Evolutionary conservation across 257 asterid species (phyloP), one percentile per base, ranked within the genome.

Genomic region (Lantana camara): DNA sequence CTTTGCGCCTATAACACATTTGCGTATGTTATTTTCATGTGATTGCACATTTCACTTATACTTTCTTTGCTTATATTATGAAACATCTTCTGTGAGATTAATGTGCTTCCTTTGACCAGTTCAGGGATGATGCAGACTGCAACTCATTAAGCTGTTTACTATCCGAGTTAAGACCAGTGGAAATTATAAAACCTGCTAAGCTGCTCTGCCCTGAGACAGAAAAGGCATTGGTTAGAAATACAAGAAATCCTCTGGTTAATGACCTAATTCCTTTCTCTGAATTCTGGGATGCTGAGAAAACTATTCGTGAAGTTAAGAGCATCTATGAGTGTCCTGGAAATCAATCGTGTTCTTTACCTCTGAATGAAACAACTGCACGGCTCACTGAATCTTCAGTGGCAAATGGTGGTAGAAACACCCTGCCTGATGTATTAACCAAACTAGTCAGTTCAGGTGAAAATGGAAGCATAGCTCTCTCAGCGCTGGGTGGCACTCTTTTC

Each of bases 111-210:
- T 47, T 63, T 73, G 64, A 73, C 38, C 95, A 93, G 99, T 90
- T 93, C 79, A 79, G 73, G 75, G 99, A 93, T 71, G 97, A 93
- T 81, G 83, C 90, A 56, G 99, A 90, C 45, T 93, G 99, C 87
- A 85, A 88, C 74, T 67, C 87, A 47, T 80, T 93, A 74, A 75
- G 92, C 81, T 85, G 89, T 77, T 79, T 93, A 67, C 79, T 93
- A 69, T 79, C 96, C 71, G 99, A 90, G 79, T 80, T 93, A 59
- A 84, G 99, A 70, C 99, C 99, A 1, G 96, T 93, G 60, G 99
- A 93, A 75, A 83, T 93, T 63, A 71, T 93, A 66, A 90, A 93
- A 74, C 99, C 99, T 42, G 86, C 95, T 56, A 87, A 90, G 84
- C 73, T 90, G 78, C 94, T 90, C 69, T 81, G 95, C 57, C 79